Evolutionary conservation across 139 green algal species (phyloP).

Genomic region (Chlorella vulgaris): DNA sequence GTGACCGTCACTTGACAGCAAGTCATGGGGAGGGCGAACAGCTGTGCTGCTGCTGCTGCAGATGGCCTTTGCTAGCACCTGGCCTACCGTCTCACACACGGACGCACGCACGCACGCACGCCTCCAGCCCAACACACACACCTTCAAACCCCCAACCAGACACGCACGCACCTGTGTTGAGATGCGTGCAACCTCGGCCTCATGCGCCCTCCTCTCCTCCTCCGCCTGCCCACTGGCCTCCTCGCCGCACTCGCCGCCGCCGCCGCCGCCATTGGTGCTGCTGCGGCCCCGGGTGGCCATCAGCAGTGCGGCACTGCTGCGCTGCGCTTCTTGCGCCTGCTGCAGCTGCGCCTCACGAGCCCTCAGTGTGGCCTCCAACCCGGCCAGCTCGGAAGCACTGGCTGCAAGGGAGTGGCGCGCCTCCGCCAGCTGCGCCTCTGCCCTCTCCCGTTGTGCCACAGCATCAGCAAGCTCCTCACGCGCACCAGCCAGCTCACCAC

Average conservation of each 20-base stretch:
- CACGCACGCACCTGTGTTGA: background rate
- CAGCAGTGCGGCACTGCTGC: background rate
- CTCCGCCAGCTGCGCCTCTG: background rate
- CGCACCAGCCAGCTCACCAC: constrained; percentile 5
- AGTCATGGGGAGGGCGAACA: no score
- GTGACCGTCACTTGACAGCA: no score
- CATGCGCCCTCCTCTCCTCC: background rate
- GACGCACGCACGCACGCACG: background rate
- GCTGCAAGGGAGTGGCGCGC: background rate
- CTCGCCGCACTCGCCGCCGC: background rate
- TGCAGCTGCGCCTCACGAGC: constrained; percentile 11
- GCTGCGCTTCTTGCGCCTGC: constrained; percentile 2
- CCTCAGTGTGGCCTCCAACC: constrained; percentile 13
- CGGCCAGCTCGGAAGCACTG: background rate
- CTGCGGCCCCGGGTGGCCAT: background rate
- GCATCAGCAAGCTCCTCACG: background rate
- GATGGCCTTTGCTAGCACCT: no score
- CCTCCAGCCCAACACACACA: background rate
- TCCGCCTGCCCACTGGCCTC: background rate
- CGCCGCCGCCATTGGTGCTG: background rate
- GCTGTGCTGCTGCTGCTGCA: no score
- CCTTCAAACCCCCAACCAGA: background rate
- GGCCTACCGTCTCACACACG: background rate
- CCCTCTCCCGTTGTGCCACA: background rate
- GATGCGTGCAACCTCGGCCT: background rate